Evolutionary conservation across 345 rosid genomes (phyloP).

Genomic region (Eucalyptus curtisii): DNA sequence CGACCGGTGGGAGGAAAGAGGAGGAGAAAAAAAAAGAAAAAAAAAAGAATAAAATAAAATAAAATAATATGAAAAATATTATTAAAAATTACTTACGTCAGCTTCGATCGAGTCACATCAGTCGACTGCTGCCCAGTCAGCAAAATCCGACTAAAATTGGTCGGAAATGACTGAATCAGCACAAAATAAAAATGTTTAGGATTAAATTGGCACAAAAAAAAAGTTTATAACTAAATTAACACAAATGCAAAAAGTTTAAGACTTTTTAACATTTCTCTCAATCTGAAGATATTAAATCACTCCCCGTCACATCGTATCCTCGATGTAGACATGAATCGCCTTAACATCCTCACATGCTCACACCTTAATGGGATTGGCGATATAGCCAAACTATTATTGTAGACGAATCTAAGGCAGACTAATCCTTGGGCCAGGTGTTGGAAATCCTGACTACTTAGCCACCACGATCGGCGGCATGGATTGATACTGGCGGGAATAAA

Average conservation of each 20-base stretch:
- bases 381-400: background rate
- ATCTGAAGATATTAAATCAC: too few species aligned
- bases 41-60: too few species aligned
- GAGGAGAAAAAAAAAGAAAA: too few species aligned
- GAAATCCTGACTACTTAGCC: background rate
- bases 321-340: background rate
- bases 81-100: rapidly evolving
- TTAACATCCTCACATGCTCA: background rate
- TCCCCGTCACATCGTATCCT: background rate
- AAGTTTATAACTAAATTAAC: too few species aligned
- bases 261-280: rapidly evolving
- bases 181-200: too few species aligned
- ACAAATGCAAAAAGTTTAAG: rapidly evolving
- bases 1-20: rapidly evolving
- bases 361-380: background rate
- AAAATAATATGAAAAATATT: too few species aligned
- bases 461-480: background rate
- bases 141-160: rapidly evolving
- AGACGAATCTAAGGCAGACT: background rate
- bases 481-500: background rate
- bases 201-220: rapidly evolving
- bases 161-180: rapidly evolving
- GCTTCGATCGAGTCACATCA: rapidly evolving
- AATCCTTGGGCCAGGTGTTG: background rate
- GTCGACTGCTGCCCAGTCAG: rapidly evolving